A percentile compares a stretch with the other conserved stretches of the same genome.
Evolutionary conservation across 768 basidiomycete species (phyloP).

Genomic region (Boletus insuetus): DNA sequence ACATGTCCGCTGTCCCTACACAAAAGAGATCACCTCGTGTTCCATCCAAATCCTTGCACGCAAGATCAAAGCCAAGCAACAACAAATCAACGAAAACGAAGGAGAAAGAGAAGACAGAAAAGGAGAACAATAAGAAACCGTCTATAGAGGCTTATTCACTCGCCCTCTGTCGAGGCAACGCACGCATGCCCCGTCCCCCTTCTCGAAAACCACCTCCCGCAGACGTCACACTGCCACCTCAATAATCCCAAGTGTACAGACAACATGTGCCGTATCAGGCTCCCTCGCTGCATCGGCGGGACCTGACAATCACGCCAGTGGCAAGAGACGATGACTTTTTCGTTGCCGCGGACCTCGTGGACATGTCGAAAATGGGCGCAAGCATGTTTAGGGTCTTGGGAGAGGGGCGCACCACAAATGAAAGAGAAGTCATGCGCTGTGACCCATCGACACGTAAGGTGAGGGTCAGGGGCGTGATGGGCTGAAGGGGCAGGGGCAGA

Average conservation of each 20-base stretch:
- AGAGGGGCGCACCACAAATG: slow-evolving; percentile 4
- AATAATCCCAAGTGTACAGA: slow-evolving; percentile 16
- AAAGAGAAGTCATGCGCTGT: background rate
- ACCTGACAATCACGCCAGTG: slow-evolving; percentile 12
- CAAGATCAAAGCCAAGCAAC: background rate
- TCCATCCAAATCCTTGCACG: no score
- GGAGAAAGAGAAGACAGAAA: background rate
- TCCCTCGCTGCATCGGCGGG: slow-evolving; percentile 19
- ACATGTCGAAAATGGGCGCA: slow-evolving; percentile 10
- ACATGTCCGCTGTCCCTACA: no score
- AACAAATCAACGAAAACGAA: background rate
- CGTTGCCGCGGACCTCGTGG: slow-evolving; percentile 17
- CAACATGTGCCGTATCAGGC: slow-evolving; percentile 17
- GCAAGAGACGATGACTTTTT: slow-evolving; percentile 11
- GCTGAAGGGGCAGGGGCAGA: background rate
- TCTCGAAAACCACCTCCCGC: slow-evolving; percentile 16
- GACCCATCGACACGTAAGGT: slow-evolving; percentile 12
- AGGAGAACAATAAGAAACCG: background rate
- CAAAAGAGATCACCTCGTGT: no score
- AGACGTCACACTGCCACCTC: slow-evolving; percentile 12
- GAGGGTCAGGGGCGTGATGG: no score
- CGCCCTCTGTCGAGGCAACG: background rate
- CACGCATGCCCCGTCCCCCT: slow-evolving; percentile 15
- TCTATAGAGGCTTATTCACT: background rate
- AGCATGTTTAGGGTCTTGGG: background rate